Evolutionary conservation across 306 rosid species (phyloP).

Genomic region (Cicer arietinum): DNA sequence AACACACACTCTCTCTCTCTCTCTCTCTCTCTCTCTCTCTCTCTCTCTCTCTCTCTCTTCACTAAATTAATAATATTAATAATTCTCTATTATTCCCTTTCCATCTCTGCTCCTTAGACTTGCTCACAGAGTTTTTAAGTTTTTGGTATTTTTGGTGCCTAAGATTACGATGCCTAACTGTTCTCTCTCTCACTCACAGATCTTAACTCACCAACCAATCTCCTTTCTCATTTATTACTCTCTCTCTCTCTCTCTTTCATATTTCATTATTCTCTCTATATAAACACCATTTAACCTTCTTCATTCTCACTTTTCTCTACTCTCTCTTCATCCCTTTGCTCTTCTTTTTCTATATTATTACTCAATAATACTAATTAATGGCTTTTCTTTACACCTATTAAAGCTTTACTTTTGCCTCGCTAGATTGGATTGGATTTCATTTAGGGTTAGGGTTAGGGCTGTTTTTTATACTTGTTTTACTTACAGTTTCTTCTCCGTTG

Average conservation of each 20-base stretch:
- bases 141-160: slow-evolving; percentile 70
- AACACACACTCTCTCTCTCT: too few species aligned
- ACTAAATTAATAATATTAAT: background rate
- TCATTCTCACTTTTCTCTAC: slow-evolving; percentile 46
- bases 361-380: slow-evolving; percentile 21
- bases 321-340: slow-evolving; percentile 29
- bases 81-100: slow-evolving; percentile 49
- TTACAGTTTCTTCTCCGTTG: background rate
- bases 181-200: slow-evolving; percentile 48
- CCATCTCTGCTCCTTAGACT: slow-evolving; percentile 51
- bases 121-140: slow-evolving; percentile 55
- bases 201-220: slow-evolving; percentile 59
- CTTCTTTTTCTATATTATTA: background rate
- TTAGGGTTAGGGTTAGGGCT: slow-evolving; percentile 59
- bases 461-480: background rate
- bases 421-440: slow-evolving; percentile 15
- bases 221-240: slow-evolving; percentile 51
- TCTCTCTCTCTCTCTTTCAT: slow-evolving; percentile 7
- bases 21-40: too few species aligned
- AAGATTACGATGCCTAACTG: slow-evolving; percentile 79
- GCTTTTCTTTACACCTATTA: background rate
- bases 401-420: slow-evolving; percentile 32
- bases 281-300: slow-evolving; percentile 46
- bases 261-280: slow-evolving; percentile 50
- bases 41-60: too few species aligned